phyloP scores from a whole-genome alignment of 1,139 yeast species.

The Debaryomyces fabryi region DNA sequence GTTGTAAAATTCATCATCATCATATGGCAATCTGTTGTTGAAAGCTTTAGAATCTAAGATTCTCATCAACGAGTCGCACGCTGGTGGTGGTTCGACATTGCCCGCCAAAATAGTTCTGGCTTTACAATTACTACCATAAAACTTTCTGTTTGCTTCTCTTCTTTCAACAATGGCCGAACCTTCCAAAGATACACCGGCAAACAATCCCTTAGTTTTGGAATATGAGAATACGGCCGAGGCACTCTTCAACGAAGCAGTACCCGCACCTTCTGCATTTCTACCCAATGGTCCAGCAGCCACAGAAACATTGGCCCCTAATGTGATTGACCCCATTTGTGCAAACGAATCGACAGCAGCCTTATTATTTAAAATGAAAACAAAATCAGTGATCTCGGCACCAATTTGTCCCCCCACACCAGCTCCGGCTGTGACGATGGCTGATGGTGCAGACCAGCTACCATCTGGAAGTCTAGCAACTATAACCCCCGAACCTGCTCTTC shows the following conservation, averaged over 20 bases:
- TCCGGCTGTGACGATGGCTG: conserved; percentile 94
- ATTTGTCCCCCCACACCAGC: conserved; percentile 99
- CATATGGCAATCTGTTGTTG: conserved; percentile 54
- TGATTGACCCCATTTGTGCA: conserved; percentile 91
- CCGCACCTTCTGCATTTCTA: conserved; percentile 97
- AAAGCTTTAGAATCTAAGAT: conserved; percentile 86
- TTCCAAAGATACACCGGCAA: conserved; percentile 96
- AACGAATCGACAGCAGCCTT: conserved; percentile 90
- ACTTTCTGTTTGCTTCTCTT: conserved; percentile 94
- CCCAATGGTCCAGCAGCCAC: conserved; percentile 99
- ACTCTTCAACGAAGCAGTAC: conserved; percentile 84
- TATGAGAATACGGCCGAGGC: conserved; percentile 93
- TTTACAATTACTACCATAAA: conserved; percentile 85
- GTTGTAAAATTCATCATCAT: conserved; percentile 56
- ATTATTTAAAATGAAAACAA: conserved; percentile 87
- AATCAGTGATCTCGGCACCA: conserved; percentile 96
- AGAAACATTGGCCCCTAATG: conserved; percentile 93
- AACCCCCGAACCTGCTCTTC: conserved; percentile 97
- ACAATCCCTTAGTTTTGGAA: conserved; percentile 93
- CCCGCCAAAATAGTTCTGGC: conserved; percentile 85
- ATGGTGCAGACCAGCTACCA: conserved; percentile 98
- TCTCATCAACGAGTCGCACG: conserved; percentile 86
- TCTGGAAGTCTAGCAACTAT: conserved; percentile 93
- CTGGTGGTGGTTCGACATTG: conserved; percentile 88
- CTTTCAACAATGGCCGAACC: conserved; percentile 95